phyloP scores from a whole-genome alignment of 768 basidiomycete species.

The Pluteus cervinus region DNA sequence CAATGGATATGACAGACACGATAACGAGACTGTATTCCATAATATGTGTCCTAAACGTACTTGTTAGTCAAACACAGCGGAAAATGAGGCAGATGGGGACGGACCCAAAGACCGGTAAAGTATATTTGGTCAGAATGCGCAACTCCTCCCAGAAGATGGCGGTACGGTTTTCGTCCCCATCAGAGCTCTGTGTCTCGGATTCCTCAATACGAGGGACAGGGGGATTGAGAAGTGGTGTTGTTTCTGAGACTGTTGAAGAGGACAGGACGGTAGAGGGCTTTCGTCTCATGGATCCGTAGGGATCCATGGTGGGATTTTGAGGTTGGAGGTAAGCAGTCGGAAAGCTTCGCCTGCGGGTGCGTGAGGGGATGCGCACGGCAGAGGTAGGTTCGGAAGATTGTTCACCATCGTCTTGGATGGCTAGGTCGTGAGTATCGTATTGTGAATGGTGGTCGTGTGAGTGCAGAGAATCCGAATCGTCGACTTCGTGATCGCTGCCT shows the following conservation, averaged over 20 bases:
- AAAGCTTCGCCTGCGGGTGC: constrained; percentile 17
- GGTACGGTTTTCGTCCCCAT: constrained; percentile 20
- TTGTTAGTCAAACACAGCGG: constrained; percentile 6
- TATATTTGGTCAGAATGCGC: constrained; percentile 51
- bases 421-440: constrained; percentile 6
- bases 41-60: constrained; percentile 53
- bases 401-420: constrained; percentile 4
- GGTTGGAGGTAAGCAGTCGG: constrained; percentile 28
- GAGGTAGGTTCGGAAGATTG: no score
- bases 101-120: constrained; percentile 69
- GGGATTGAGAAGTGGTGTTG: constrained; percentile 53
- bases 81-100: constrained; percentile 15
- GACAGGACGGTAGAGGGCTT: constrained; percentile 6
- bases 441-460: constrained; percentile 15
- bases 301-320: constrained; percentile 29
- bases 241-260: constrained; percentile 29
- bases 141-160: constrained; percentile 59
- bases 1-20: constrained; percentile 80
- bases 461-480: constrained; percentile 12
- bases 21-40: constrained; percentile 85
- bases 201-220: constrained; percentile 56
- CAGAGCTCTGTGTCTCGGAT: constrained; percentile 21
- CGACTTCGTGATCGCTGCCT: constrained; percentile 15
- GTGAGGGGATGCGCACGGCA: neutral
- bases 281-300: constrained; percentile 11